Conservation (phyloP, 257 asterid genomes). For the Nyctanthes arbortristis region DNA sequence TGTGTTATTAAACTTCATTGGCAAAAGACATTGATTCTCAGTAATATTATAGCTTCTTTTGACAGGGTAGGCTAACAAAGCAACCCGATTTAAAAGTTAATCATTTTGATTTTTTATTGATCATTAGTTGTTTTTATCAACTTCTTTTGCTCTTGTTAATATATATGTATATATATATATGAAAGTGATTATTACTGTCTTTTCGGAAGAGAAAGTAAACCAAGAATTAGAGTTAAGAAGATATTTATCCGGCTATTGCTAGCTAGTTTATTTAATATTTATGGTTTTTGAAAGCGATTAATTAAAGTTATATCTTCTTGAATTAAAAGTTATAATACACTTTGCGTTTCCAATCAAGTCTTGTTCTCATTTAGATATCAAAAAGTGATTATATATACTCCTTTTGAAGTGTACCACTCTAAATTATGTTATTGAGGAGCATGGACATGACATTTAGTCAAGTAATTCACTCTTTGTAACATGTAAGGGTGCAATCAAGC, state of each 20-base stretch:
- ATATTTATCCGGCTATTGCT: background rate
- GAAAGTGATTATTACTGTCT: too few species aligned
- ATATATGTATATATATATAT: too few species aligned
- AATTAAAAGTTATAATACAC: conserved; percentile 15
- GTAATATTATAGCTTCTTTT: background rate
- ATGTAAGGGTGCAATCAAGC: background rate
- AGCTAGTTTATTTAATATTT: conserved; percentile 15
- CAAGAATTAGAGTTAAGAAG: too few species aligned
- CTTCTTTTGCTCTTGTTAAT: too few species aligned
- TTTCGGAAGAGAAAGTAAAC: too few species aligned
- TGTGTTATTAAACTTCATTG: background rate
- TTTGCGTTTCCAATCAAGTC: background rate
- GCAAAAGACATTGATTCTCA: background rate
- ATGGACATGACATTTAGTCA: conserved; percentile 17
- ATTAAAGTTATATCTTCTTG: conserved; percentile 6
- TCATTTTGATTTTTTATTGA: background rate
- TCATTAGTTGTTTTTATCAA: background rate
- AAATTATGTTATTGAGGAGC: conserved; percentile 14
- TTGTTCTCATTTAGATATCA: background rate
- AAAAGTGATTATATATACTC: background rate
- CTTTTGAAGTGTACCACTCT: background rate
- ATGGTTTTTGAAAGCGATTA: background rate
- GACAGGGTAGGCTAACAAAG: too few species aligned
- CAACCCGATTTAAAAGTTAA: background rate
- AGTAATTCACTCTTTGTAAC: background rate